phyloP scores from a whole-genome alignment of 2,329 filamentous ascomycete species.

The Verticillium klebahnii region DNA sequence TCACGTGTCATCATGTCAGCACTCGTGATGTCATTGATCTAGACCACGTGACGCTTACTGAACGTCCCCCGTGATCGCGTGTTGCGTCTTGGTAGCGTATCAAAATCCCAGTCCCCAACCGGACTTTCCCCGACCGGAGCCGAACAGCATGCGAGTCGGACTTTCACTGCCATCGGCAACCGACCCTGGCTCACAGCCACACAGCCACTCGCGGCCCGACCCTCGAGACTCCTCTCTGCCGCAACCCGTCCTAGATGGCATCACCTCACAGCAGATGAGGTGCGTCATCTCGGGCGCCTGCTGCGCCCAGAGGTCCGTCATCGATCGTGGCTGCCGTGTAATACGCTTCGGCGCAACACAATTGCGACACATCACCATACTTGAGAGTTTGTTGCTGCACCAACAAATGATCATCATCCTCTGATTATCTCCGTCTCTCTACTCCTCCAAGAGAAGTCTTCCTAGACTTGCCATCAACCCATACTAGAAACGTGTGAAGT shows the following conservation, averaged over 20 bases:
- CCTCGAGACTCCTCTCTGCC: background rate
- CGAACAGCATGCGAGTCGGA: background rate
- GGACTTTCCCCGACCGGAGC: background rate
- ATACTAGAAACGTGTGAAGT: background rate
- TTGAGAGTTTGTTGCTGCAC: background rate
- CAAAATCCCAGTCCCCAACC: background rate
- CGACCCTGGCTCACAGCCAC: background rate
- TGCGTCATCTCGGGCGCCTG: background rate
- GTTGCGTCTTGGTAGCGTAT: background rate
- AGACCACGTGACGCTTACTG: background rate
- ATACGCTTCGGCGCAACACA: too few species aligned
- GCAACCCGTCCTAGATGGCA: too few species aligned
- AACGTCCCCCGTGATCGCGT: background rate
- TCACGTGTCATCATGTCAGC: too few species aligned
- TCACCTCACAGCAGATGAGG: background rate
- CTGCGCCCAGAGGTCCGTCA: too few species aligned
- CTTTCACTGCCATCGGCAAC: background rate
- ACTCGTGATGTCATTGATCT: background rate
- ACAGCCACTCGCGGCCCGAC: background rate
- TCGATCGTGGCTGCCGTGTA: too few species aligned
- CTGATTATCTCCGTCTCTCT: background rate
- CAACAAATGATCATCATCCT: background rate
- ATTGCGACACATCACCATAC: too few species aligned
- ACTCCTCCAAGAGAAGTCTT: background rate
- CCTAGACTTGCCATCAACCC: too few species aligned